These are phyloP conservation scores for Trebouxiophyceae sp. DNA, from an alignment of 163 green algal genomes.

Conservation along the genomic window DNA sequence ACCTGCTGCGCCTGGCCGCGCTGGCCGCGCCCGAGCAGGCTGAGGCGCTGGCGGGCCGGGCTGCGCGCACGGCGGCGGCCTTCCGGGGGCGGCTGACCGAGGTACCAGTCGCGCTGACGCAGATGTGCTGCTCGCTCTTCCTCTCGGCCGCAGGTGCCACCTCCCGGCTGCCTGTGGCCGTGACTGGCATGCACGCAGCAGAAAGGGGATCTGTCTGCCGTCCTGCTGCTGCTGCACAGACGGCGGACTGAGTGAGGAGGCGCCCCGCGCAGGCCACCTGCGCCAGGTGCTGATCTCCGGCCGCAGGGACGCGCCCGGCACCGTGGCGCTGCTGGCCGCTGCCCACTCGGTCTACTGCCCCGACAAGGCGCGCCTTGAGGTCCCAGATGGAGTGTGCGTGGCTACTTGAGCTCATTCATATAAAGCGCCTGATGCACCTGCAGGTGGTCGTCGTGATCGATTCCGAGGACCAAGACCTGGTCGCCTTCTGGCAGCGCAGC, in stretches of 20 bases:
- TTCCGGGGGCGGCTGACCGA: slow-evolving; percentile 44
- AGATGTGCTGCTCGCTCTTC: slow-evolving; percentile 64
- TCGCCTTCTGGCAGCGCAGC: slow-evolving; percentile 36
- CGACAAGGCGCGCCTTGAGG: slow-evolving; percentile 37
- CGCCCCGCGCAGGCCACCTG: not conserved
- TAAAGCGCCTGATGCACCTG: not conserved
- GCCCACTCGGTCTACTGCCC: slow-evolving; percentile 38
- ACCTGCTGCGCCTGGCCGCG: slow-evolving; percentile 62
- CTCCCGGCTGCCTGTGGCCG: slow-evolving; percentile 41
- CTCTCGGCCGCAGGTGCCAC: slow-evolving; percentile 26
- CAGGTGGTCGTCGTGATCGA: slow-evolving; percentile 52
- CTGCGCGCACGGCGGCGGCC: slow-evolving; percentile 12
- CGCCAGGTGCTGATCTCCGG: slow-evolving; percentile 57
- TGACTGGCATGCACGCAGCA: not conserved
- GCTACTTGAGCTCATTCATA: not conserved
- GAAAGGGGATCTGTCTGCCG: not conserved
- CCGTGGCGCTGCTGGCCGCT: slow-evolving; percentile 47
- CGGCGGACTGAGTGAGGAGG: not conserved
- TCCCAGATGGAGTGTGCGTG: not conserved
- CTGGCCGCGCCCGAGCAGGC: slow-evolving; percentile 21
- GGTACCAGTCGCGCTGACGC: slow-evolving; percentile 54
- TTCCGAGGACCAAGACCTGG: slow-evolving; percentile 9
- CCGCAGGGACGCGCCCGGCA: slow-evolving; percentile 16
- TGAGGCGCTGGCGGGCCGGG: slow-evolving; percentile 2
- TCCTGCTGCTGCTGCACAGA: not conserved